Evolutionary conservation across 805 yeast genomes (phyloP).

Genomic region (Zygosaccharomyces kombuchaensis): DNA sequence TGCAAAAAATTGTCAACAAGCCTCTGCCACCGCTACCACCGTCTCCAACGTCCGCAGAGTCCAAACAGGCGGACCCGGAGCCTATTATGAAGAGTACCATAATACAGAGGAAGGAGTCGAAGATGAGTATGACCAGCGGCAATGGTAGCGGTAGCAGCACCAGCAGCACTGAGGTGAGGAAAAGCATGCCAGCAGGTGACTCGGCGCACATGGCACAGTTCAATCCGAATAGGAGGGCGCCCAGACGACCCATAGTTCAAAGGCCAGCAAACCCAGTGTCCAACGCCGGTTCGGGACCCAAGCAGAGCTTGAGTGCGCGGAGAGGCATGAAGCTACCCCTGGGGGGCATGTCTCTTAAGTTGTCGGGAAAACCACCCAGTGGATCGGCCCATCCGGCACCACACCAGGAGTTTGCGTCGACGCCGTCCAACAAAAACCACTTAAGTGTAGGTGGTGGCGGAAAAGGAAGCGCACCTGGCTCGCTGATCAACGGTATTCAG

Average conservation of each 20-base stretch:
- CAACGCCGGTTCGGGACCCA: conserved; percentile 67
- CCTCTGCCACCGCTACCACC: conserved; percentile 43
- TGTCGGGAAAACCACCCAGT: conserved; percentile 17
- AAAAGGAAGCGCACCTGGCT: conserved; percentile 31
- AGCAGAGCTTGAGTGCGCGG: conserved; percentile 78
- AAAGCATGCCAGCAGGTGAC: conserved; percentile 2
- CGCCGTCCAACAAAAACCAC: conserved; percentile 24
- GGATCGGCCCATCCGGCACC: conserved; percentile 19
- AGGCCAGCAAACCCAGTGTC: conserved; percentile 72
- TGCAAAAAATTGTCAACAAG: conserved; percentile 35
- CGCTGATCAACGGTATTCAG: conserved; percentile 28
- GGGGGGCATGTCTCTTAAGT: conserved; percentile 34
- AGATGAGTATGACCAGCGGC: conserved; percentile 9
- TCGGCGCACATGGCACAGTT: conserved; percentile 15
- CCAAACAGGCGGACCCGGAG: background rate
- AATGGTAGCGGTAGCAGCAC: conserved; percentile 7
- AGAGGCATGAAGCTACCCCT: conserved; percentile 70
- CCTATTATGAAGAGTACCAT: conserved; percentile 1
- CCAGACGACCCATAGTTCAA: conserved; percentile 22
- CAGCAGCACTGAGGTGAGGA: conserved; percentile 37
- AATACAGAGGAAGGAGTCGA: conserved; percentile 2
- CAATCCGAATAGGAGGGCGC: conserved; percentile 29
- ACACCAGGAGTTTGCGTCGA: conserved; percentile 29
- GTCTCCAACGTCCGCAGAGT: background rate
- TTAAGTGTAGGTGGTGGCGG: conserved; percentile 17